phyloP scores from a whole-genome alignment of 805 yeast genomes.

The Saccharomyces kudriavzevii region DNA sequence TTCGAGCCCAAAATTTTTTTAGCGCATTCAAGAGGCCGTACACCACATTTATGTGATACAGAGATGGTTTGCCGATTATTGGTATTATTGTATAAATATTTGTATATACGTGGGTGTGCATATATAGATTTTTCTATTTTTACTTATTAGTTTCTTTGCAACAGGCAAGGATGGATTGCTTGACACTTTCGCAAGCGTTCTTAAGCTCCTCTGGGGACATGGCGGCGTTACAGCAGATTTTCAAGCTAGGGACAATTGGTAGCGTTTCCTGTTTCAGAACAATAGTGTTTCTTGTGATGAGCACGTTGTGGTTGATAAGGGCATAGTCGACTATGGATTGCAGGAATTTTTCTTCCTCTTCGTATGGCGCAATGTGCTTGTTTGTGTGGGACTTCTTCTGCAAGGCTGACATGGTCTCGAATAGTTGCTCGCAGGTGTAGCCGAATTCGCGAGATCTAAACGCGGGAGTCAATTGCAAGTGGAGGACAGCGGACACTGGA shows the following conservation, averaged over 20 bases:
- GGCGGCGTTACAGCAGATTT: conserved; percentile 42
- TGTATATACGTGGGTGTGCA: not conserved
- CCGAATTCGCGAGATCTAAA: conserved; percentile 26
- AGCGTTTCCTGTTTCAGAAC: conserved; percentile 67
- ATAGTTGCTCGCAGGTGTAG: conserved; percentile 23
- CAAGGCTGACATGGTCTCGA: conserved; percentile 15
- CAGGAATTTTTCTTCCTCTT: conserved; percentile 49
- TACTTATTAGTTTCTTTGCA: conserved; percentile 6
- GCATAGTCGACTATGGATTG: conserved; percentile 58
- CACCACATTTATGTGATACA: not conserved
- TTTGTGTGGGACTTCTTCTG: conserved; percentile 30
- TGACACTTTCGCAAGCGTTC: conserved; percentile 35
- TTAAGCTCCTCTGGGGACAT: conserved; percentile 39
- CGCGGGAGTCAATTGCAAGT: conserved; percentile 48
- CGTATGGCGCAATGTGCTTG: conserved; percentile 31
- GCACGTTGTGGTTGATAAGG: conserved; percentile 42
- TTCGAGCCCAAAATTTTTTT: not conserved
- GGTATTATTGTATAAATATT: not conserved
- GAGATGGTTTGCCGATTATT: not conserved
- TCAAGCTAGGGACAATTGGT: conserved; percentile 57
- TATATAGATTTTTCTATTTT: not conserved
- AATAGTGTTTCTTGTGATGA: conserved; percentile 56
- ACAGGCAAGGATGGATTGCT: conserved; percentile 20
- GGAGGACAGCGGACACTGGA: conserved; percentile 58
- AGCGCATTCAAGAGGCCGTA: not conserved